Percentiles rank a stretch among this genome's conserved stretches.
phyloP scores from a whole-genome alignment of 805 yeast genomes.

The Ogataea haglerorum region DNA sequence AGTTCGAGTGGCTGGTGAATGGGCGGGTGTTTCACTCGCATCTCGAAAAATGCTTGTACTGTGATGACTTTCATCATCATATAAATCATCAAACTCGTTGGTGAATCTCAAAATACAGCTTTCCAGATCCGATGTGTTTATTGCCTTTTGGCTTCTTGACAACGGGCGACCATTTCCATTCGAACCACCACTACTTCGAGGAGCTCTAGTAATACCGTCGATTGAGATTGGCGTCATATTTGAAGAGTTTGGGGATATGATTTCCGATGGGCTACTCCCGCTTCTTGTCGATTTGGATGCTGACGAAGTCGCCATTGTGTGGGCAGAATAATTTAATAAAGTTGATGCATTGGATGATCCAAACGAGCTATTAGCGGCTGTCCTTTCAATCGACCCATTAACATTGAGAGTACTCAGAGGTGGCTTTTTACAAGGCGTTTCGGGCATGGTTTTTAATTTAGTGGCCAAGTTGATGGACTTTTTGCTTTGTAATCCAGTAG shows the following conservation, averaged over 20 bases:
- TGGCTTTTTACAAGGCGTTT: conserved; percentile 60
- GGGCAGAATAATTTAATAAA: background rate
- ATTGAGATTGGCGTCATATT: conserved; percentile 15
- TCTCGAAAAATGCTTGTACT: conserved; percentile 31
- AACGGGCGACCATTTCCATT: conserved; percentile 17
- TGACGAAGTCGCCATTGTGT: background rate
- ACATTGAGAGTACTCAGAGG: conserved; percentile 28
- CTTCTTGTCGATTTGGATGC: background rate
- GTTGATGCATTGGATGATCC: conserved; percentile 16
- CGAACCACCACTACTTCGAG: conserved; percentile 9
- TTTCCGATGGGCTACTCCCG: conserved; percentile 10
- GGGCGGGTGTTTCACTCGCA: background rate
- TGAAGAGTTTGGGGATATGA: conserved; percentile 10
- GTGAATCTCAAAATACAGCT: conserved; percentile 39
- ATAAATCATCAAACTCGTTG: conserved; percentile 39
- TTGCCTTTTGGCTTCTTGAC: conserved; percentile 26
- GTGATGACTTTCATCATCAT: conserved; percentile 26
- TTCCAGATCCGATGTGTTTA: conserved; percentile 39
- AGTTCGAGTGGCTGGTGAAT: background rate
- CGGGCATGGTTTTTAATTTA: conserved; percentile 45
- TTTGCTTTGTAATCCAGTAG: conserved; percentile 68
- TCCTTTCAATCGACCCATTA: conserved; percentile 24
- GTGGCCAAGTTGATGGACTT: conserved; percentile 42
- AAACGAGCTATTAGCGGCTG: conserved; percentile 18
- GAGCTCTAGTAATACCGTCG: conserved; percentile 6